Percentiles rank a stretch among this genome's conserved stretches.
These are phyloP conservation scores for Sonneratia alba DNA, from an alignment of 345 rosid genomes.

Conservation along the genomic window DNA sequence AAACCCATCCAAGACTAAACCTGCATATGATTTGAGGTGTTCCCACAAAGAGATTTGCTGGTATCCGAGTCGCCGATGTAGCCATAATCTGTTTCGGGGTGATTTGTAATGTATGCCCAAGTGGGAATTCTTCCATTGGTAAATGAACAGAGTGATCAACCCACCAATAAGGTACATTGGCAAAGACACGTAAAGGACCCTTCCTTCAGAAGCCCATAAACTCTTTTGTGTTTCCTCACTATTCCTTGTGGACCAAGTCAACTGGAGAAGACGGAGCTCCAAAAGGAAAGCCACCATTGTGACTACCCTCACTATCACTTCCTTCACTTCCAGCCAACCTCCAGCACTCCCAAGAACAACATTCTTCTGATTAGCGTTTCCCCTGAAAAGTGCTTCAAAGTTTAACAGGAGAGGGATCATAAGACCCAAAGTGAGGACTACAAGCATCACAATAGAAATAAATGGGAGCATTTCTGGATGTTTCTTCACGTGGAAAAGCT, in stretches of 20 bases:
- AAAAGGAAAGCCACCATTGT: conserved; percentile 81
- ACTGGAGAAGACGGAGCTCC: conserved; percentile 68
- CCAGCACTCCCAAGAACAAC: conserved; percentile 55
- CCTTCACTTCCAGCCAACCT: conserved; percentile 81
- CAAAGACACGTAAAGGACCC: conserved; percentile 38
- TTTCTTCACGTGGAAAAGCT: conserved; percentile 65
- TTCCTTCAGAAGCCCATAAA: conserved; percentile 61
- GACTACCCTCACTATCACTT: conserved; percentile 66
- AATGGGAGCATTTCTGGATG: conserved; percentile 61
- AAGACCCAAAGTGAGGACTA: conserved; percentile 57
- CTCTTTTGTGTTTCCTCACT: conserved; percentile 22
- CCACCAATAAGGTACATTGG: conserved; percentile 60
- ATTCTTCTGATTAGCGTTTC: conserved; percentile 35
- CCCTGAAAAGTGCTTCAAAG: conserved; percentile 59
- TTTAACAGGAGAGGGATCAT: conserved; percentile 73
- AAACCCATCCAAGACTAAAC: conserved; percentile 68
- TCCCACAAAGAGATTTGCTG: conserved; percentile 45
- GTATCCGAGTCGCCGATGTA: conserved; percentile 8
- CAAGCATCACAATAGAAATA: conserved; percentile 57
- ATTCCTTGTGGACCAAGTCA: conserved; percentile 59
- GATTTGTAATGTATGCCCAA: conserved; percentile 16
- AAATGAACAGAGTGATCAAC: conserved; percentile 52
- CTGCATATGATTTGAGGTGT: conserved; percentile 63
- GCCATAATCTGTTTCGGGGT: neutral
- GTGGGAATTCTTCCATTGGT: conserved; percentile 25